Conservation (phyloP, 352 stramenopile species). For the Phytopythium vexans region DNA sequence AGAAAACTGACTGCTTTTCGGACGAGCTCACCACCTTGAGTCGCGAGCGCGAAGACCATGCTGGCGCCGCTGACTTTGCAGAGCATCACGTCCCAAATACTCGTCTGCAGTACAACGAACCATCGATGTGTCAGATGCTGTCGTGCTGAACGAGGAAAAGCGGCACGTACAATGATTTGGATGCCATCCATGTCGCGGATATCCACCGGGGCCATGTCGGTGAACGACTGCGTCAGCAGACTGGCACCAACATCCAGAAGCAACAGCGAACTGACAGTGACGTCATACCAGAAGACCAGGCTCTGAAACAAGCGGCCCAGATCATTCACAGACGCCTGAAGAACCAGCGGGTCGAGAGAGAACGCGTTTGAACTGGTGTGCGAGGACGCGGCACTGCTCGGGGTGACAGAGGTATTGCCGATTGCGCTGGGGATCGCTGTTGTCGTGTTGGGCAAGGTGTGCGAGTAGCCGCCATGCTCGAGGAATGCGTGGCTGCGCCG, state of each 20-base stretch:
- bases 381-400: conserved; percentile 1
- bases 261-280: conserved; percentile 22
- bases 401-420: conserved; percentile 13
- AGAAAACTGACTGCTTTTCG: conserved; percentile 36
- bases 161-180: conserved; percentile 23
- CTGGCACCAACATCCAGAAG: conserved; percentile 29
- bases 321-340: conserved; percentile 26
- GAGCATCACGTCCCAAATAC: conserved; percentile 41
- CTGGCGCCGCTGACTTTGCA: conserved; percentile 39
- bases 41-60: conserved; percentile 37
- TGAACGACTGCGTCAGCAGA: conserved; percentile 64
- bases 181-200: conserved; percentile 49
- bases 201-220: conserved; percentile 45
- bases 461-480: too few species aligned
- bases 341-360: conserved; percentile 28
- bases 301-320: conserved; percentile 18
- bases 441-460: background rate
- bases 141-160: background rate
- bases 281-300: conserved; percentile 31
- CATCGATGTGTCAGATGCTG: background rate
- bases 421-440: conserved; percentile 7
- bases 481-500: too few species aligned
- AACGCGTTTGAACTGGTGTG: conserved; percentile 12
- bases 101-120: conserved; percentile 6
- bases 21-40: conserved; percentile 27